A percentile compares a stretch with the other conserved stretches of the same genome.
Conservation (phyloP, 495 filamentous ascomycete species). For the Parathielavia hyrcaniae region DNA sequence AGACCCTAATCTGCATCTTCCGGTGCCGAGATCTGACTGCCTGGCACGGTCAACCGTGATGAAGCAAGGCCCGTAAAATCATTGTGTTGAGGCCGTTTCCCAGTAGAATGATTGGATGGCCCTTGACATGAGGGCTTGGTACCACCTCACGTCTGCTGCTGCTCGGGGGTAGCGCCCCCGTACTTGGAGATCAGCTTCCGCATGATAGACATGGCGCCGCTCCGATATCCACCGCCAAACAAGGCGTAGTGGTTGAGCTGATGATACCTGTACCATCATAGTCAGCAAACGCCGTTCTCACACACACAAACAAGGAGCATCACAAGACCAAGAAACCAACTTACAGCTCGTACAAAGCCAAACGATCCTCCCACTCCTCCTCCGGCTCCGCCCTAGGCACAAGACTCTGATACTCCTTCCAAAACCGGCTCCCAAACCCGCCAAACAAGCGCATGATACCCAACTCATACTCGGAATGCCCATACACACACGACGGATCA, state of each 20-base stretch:
- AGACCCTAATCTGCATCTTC: too few species aligned
- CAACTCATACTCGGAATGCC: slow-evolving; percentile 82
- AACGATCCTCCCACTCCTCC: slow-evolving; percentile 76
- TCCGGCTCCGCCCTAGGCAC: slow-evolving; percentile 75
- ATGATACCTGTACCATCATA: slow-evolving; percentile 61
- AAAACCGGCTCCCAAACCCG: slow-evolving; percentile 68
- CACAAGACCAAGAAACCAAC: slow-evolving; percentile 30
- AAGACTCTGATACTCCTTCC: slow-evolving; percentile 66
- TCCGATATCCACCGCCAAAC: slow-evolving; percentile 71
- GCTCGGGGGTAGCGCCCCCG: slow-evolving; percentile 15
- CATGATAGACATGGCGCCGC: slow-evolving; percentile 71
- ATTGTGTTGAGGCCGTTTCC: too few species aligned
- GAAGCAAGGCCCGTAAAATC: too few species aligned
- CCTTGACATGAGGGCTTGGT: too few species aligned
- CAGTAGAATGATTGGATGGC: neutral
- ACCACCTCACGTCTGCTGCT: neutral
- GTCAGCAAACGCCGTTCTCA: slow-evolving; percentile 3
- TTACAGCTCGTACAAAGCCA: slow-evolving; percentile 74
- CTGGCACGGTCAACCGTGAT: too few species aligned
- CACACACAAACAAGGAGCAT: neutral
- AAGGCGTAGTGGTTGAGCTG: slow-evolving; percentile 84
- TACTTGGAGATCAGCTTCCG: slow-evolving; percentile 64
- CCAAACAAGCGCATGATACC: slow-evolving; percentile 98
- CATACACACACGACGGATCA: slow-evolving; percentile 73
- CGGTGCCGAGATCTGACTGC: too few species aligned